Evolutionary conservation across 768 basidiomycete species (phyloP).

Genomic region (Lepiota venenata): DNA sequence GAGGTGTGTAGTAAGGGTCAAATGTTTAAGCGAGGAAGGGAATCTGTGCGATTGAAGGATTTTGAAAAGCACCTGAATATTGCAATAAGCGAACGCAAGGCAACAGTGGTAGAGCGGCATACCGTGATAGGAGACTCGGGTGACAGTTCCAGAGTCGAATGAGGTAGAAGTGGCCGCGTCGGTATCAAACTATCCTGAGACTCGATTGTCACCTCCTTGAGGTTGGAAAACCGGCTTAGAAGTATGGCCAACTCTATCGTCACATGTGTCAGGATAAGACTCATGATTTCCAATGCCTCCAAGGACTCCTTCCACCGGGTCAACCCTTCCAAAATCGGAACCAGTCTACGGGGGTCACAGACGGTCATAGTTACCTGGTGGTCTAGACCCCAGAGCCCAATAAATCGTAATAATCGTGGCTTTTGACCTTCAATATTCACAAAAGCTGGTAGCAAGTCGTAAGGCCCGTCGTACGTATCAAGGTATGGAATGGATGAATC

Average conservation of each 20-base stretch:
- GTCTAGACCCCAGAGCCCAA: conserved; percentile 27
- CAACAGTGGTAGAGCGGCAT: neutral
- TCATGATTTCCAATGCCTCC: conserved; percentile 18
- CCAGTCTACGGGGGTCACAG: conserved; percentile 20
- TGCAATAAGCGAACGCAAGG: neutral
- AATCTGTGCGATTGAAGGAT: neutral
- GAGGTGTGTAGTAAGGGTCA: neutral
- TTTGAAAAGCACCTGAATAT: neutral
- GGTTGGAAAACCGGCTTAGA: conserved; percentile 14
- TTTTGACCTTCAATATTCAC: conserved; percentile 14
- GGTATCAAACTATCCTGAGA: conserved; percentile 20
- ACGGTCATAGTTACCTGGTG: conserved; percentile 16
- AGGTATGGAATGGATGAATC: conserved; percentile 20
- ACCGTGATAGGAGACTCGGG: conserved; percentile 18
- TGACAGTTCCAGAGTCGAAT: conserved; percentile 9
- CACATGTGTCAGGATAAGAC: conserved; percentile 17
- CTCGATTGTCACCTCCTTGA: conserved; percentile 17
- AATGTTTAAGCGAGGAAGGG: neutral
- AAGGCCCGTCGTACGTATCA: conserved; percentile 27
- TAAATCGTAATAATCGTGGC: conserved; percentile 18
- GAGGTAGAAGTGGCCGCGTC: conserved; percentile 13
- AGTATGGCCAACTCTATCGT: conserved; percentile 14
- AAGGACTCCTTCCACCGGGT: conserved; percentile 17
- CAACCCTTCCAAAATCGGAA: conserved; percentile 15
- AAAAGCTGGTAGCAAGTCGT: conserved; percentile 16